Evolutionary conservation across 495 filamentous ascomycete species (phyloP).

Genomic region (Talaromyces wortmannii): DNA sequence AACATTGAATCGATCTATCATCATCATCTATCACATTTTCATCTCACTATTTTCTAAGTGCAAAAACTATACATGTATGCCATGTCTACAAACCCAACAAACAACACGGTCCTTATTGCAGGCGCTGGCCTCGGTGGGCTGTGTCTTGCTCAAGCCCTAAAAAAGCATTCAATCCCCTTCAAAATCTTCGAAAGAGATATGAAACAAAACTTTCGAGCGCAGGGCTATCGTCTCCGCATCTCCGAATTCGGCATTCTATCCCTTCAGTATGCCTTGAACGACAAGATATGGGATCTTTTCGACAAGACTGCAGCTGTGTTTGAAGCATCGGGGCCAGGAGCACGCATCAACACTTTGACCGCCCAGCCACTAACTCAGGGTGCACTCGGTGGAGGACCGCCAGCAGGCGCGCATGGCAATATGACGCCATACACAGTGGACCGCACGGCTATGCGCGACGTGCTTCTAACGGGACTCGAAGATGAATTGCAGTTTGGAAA

Average conservation of each 20-base stretch:
- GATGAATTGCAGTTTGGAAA: constrained; percentile 35
- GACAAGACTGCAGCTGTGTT: constrained; percentile 47
- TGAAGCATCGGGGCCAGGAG: constrained; percentile 14
- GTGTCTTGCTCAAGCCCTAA: constrained; percentile 45
- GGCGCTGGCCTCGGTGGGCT: constrained; percentile 50
- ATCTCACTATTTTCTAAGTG: neutral
- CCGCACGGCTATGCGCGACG: constrained; percentile 18
- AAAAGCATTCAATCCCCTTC: constrained; percentile 41
- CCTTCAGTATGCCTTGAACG: constrained; percentile 42
- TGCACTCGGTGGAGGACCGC: constrained; percentile 11
- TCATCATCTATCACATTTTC: neutral
- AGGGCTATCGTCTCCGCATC: constrained; percentile 43
- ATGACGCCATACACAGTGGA: constrained; percentile 17
- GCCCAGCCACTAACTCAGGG: constrained; percentile 8
- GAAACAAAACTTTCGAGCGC: constrained; percentile 23
- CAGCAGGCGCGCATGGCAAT: constrained; percentile 1
- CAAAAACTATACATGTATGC: neutral
- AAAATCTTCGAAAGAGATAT: constrained; percentile 43
- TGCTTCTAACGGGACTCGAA: constrained; percentile 22
- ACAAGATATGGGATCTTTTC: constrained; percentile 37
- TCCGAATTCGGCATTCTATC: constrained; percentile 42
- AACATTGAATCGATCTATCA: no score
- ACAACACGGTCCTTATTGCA: constrained; percentile 27
- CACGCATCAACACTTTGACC: constrained; percentile 3
- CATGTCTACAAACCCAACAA: neutral